Conservation (phyloP, 352 stramenopile species). For the Globisporangium echinulatum region DNA sequence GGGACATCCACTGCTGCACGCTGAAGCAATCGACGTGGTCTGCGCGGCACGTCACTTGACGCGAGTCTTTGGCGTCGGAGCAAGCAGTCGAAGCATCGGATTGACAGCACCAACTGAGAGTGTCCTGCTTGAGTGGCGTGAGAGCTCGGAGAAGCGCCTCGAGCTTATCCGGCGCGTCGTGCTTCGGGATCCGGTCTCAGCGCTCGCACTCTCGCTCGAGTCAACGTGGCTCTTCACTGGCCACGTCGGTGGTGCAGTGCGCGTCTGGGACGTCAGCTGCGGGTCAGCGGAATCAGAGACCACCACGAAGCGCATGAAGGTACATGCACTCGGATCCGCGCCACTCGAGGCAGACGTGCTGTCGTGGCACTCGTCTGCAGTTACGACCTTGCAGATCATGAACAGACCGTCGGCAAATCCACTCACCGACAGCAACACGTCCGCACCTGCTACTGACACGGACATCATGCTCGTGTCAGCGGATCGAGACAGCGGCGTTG, state of each 20-base stretch:
- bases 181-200: slow-evolving; percentile 25
- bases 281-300: not conserved
- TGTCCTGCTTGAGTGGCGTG: slow-evolving; percentile 29
- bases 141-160: slow-evolving; percentile 12
- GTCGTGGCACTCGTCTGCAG: slow-evolving; percentile 2
- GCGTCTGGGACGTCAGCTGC: slow-evolving; percentile 39
- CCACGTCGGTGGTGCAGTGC: slow-evolving; percentile 29
- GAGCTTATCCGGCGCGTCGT: slow-evolving; percentile 20
- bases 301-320: not conserved
- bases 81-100: slow-evolving; percentile 2
- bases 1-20: slow-evolving; percentile 24
- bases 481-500: slow-evolving; percentile 20
- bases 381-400: not conserved
- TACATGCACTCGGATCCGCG: not conserved
- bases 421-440: not conserved
- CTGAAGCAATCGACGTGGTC: slow-evolving; percentile 30
- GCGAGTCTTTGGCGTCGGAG: slow-evolving; percentile 32
- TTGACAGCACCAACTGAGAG: slow-evolving; percentile 5
- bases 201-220: slow-evolving; percentile 27
- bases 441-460: slow-evolving; percentile 3
- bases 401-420: too few relatives aligned
- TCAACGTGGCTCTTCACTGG: slow-evolving; percentile 54
- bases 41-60: slow-evolving; percentile 19
- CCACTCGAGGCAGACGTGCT: slow-evolving; percentile 11
- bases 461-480: slow-evolving; percentile 22